These are phyloP conservation scores for Knufia petricola DNA, from an alignment of 2,329 filamentous ascomycete genomes.

Conservation along the genomic window DNA sequence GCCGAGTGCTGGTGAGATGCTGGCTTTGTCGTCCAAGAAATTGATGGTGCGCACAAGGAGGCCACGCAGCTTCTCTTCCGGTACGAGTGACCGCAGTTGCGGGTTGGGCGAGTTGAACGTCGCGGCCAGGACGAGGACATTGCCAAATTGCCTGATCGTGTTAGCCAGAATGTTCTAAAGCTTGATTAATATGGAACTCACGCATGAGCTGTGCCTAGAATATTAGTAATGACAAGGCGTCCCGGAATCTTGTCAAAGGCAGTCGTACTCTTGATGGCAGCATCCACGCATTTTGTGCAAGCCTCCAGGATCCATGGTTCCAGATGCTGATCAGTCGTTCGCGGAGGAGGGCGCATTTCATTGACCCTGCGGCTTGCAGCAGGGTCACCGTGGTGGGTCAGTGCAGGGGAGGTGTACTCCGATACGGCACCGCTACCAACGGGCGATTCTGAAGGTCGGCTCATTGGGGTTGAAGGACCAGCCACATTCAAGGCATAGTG, in stretches of 20 bases:
- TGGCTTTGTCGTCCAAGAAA: constrained; percentile 61
- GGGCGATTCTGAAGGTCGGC: constrained; percentile 26
- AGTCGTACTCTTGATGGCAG: constrained; percentile 73
- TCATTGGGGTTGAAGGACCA: constrained; percentile 10
- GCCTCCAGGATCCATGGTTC: constrained; percentile 19
- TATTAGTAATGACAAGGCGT: constrained; percentile 78
- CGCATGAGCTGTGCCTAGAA: constrained; percentile 93
- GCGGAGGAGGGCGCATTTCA: constrained; percentile 27
- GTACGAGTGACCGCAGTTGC: constrained; percentile 48
- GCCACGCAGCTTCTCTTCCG: constrained; percentile 44
- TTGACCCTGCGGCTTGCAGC: constrained; percentile 26
- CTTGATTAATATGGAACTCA: constrained; percentile 45
- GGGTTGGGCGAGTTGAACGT: constrained; percentile 56
- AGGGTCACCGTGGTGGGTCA: constrained; percentile 26
- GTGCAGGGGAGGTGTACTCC: constrained; percentile 30
- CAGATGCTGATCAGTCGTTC: constrained; percentile 15
- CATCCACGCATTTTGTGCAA: constrained; percentile 51
- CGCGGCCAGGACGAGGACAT: constrained; percentile 77
- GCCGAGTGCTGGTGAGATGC: constrained; percentile 64
- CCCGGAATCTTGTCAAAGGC: constrained; percentile 61
- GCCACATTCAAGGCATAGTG: constrained; percentile 46
- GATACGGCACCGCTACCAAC: constrained; percentile 25
- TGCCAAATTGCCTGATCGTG: constrained; percentile 76
- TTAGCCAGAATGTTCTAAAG: constrained; percentile 21
- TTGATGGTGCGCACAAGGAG: constrained; percentile 65